Evolutionary conservation across 208 protist genomes (phyloP).

Genomic region (Vickermania ingenoplastis): DNA sequence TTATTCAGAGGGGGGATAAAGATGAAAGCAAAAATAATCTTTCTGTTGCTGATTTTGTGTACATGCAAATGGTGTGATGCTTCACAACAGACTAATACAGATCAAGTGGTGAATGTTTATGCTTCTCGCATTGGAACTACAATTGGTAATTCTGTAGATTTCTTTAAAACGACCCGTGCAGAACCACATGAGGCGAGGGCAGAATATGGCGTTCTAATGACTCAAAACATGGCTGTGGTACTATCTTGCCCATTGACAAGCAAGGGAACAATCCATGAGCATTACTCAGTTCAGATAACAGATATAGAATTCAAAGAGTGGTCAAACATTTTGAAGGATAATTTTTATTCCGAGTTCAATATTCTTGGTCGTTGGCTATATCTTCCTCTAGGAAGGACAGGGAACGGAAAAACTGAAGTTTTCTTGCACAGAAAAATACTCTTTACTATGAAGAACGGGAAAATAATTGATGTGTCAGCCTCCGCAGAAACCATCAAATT

Average conservation of each 20-base stretch:
- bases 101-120: neutral
- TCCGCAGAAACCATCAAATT: neutral
- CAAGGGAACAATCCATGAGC: neutral
- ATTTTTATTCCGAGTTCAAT: neutral
- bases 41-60: neutral
- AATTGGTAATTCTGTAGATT: neutral
- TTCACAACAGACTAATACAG: neutral
- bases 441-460: neutral
- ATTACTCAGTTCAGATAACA: neutral
- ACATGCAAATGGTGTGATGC: neutral
- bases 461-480: neutral
- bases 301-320: neutral
- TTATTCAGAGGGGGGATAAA: neutral
- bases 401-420: neutral
- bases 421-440: neutral
- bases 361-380: neutral
- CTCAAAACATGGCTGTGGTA: neutral
- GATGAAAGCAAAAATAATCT: neutral
- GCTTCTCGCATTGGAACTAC: neutral
- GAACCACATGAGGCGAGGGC: neutral
- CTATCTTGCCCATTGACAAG: neutral
- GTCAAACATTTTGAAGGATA: neutral
- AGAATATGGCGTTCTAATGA: neutral
- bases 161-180: neutral
- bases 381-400: neutral